Conservation (phyloP, 1,139 yeast species). For the Suhomyces kunorum region DNA sequence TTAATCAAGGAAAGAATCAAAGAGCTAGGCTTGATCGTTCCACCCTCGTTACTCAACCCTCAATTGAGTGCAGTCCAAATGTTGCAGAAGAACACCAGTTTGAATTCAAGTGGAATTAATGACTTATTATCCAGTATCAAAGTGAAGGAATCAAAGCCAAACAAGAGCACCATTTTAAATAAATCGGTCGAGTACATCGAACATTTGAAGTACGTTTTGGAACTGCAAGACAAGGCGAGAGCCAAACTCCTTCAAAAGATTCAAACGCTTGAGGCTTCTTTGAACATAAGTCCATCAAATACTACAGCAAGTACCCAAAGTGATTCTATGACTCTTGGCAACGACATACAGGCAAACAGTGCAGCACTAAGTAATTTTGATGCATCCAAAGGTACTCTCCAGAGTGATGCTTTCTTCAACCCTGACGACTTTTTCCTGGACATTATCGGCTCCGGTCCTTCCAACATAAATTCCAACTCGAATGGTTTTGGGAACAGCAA, state of each 20-base stretch:
- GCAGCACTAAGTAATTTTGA: not conserved
- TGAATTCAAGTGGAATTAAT: conserved; percentile 36
- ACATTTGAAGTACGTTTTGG: conserved; percentile 50
- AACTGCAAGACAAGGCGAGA: conserved; percentile 35
- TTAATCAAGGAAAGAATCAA: conserved; percentile 74
- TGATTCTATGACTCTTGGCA: not conserved
- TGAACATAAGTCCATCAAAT: not conserved
- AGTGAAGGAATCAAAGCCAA: conserved; percentile 69
- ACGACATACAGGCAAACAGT: not conserved
- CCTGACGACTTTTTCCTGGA: conserved; percentile 24
- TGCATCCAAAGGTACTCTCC: not conserved
- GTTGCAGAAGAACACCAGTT: conserved; percentile 39
- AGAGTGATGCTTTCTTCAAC: conserved; percentile 15
- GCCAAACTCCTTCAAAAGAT: conserved; percentile 14
- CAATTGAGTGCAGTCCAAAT: conserved; percentile 49
- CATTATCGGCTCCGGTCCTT: conserved; percentile 14
- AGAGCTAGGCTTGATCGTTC: conserved; percentile 69
- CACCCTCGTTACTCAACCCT: conserved; percentile 64
- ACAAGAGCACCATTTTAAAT: conserved; percentile 66
- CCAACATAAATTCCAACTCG: conserved; percentile 8
- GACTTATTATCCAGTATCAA: conserved; percentile 43
- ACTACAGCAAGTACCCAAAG: not conserved
- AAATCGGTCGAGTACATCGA: conserved; percentile 69
- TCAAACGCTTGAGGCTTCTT: conserved; percentile 9
- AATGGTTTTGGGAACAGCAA: conserved; percentile 9